Percentiles rank a stretch among this genome's conserved stretches.
These are phyloP conservation scores for Aspergillus olivimuriae DNA, from an alignment of 495 filamentous ascomycete species.

Conservation along the genomic window DNA sequence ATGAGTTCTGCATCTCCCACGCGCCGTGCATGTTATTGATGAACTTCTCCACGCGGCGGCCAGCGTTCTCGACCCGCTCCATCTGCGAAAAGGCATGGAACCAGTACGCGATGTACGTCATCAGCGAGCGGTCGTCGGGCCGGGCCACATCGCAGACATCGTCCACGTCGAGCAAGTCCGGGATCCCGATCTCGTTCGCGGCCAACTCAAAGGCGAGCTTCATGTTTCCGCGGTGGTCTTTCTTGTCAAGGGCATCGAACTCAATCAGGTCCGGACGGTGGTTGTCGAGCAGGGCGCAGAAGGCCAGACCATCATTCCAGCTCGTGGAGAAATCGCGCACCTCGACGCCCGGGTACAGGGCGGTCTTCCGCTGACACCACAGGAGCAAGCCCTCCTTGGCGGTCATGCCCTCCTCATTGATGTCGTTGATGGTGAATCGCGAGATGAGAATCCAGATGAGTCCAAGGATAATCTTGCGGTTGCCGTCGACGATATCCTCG, in stretches of 20 bases:
- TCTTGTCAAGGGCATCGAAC: constrained; percentile 89
- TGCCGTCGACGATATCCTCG: constrained; percentile 97
- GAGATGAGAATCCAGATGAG: constrained; percentile 97
- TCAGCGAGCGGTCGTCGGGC: constrained; percentile 91
- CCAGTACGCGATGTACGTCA: constrained; percentile 99
- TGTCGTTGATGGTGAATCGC: constrained; percentile 96
- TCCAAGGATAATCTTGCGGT: constrained; percentile 93
- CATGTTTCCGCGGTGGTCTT: constrained; percentile 94
- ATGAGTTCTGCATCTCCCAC: constrained; percentile 98
- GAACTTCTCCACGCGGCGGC: constrained; percentile 94
- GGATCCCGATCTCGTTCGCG: constrained; percentile 92
- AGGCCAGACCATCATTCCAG: constrained; percentile 96
- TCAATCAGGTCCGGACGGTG: constrained; percentile 96
- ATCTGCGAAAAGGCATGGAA: constrained; percentile 99
- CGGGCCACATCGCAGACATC: constrained; percentile 96
- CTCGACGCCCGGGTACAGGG: constrained; percentile 94
- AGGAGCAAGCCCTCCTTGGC: constrained; percentile 92
- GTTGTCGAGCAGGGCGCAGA: constrained; percentile 94
- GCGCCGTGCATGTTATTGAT: constrained; percentile 98
- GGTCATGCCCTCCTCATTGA: constrained; percentile 96
- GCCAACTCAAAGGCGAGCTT: constrained; percentile 95
- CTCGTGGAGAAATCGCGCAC: constrained; percentile 89
- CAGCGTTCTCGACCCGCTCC: constrained; percentile 96
- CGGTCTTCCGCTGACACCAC: constrained; percentile 98
- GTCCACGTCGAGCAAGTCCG: constrained; percentile 90